These are phyloP conservation scores for Mycena chlorophos DNA, from an alignment of 768 basidiomycete genomes.

Conservation along the genomic window DNA sequence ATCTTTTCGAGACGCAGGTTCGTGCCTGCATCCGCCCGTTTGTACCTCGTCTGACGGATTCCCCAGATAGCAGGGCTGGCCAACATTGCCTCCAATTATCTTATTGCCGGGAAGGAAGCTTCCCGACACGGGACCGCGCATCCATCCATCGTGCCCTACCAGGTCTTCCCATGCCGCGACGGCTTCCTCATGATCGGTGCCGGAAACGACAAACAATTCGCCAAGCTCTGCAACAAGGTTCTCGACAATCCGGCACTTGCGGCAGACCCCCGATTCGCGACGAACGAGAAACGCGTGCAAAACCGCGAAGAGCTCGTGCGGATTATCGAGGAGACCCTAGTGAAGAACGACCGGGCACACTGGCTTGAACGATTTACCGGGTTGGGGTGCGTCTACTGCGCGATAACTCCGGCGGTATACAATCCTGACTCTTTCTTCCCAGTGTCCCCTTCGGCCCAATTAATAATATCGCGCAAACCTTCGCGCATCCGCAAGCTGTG, in stretches of 20 bases:
- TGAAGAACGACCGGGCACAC: slow-evolving; percentile 56
- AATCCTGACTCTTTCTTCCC: not conserved
- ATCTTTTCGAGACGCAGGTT: slow-evolving; percentile 89
- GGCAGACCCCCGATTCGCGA: slow-evolving; percentile 62
- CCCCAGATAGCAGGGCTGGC: slow-evolving; percentile 82
- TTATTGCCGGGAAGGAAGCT: slow-evolving; percentile 83
- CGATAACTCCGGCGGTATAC: slow-evolving; percentile 6
- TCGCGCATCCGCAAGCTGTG: slow-evolving; percentile 81
- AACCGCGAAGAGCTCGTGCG: slow-evolving; percentile 70
- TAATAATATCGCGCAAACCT: slow-evolving; percentile 88
- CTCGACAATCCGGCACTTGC: slow-evolving; percentile 61
- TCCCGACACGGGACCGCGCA: slow-evolving; percentile 89
- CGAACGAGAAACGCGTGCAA: slow-evolving; percentile 73
- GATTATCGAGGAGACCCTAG: slow-evolving; percentile 64
- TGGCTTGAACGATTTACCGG: slow-evolving; percentile 81
- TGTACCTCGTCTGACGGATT: not conserved
- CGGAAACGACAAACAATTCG: slow-evolving; percentile 90
- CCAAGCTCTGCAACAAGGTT: slow-evolving; percentile 60
- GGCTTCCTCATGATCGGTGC: slow-evolving; percentile 94
- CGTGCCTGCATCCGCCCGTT: slow-evolving; percentile 12
- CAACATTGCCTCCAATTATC: slow-evolving; percentile 92
- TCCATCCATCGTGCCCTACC: slow-evolving; percentile 92
- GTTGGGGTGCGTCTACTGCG: slow-evolving; percentile 58
- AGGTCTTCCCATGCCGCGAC: slow-evolving; percentile 84
- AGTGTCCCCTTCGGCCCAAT: slow-evolving; percentile 89